phyloP scores from a whole-genome alignment of 805 yeast species.

The Cyberlindnera nakhonratchasimensis region DNA sequence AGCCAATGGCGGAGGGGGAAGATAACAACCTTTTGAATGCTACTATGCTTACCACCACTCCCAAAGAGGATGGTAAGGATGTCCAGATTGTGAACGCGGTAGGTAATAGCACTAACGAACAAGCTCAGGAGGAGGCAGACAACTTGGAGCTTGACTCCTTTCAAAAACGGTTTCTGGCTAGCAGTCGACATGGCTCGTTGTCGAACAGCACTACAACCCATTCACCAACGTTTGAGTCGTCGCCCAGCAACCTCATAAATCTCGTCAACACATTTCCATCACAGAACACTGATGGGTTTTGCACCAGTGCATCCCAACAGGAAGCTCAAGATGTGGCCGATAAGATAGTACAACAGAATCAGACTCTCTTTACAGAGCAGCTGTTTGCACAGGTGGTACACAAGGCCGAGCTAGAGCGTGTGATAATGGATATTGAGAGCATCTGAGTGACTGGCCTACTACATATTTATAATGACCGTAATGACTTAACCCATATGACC shows the following conservation, averaged over 20 bases:
- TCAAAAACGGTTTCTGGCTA: constrained; percentile 1
- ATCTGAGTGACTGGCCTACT: background rate
- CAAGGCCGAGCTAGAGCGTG: constrained; percentile 22
- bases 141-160: background rate
- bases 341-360: background rate
- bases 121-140: too few species aligned
- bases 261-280: background rate
- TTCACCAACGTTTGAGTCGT: constrained; percentile 16
- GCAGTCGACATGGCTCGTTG: too few species aligned
- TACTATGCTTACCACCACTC: constrained; percentile 1
- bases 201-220: background rate
- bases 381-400: constrained; percentile 17
- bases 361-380: constrained; percentile 8
- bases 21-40: background rate
- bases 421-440: constrained; percentile 22
- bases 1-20: background rate
- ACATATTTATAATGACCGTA: background rate
- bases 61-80: background rate
- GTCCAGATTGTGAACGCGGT: too few species aligned
- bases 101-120: too few species aligned
- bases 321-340: too few species aligned
- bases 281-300: too few species aligned
- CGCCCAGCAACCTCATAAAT: constrained; percentile 7
- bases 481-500: background rate
- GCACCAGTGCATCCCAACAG: too few species aligned